phyloP scores from a whole-genome alignment of 2,329 filamentous ascomycete species.

The Zasmidium angulare region DNA sequence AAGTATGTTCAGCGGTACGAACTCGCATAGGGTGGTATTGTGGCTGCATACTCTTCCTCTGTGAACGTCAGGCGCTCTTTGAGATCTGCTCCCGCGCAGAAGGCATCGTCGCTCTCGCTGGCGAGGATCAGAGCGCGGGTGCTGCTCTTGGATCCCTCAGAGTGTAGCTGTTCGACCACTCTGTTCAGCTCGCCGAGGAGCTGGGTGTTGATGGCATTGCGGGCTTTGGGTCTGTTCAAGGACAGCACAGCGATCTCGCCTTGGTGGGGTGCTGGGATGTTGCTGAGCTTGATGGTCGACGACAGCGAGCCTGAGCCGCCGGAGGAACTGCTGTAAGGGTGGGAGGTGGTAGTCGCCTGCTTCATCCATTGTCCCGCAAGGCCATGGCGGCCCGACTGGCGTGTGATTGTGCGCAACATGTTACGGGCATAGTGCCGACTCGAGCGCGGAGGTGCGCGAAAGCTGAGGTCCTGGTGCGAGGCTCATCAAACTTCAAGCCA shows the following conservation, averaged over 20 bases:
- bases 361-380: conserved; percentile 13
- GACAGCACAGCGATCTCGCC: conserved; percentile 87
- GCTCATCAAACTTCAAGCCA: conserved; percentile 2
- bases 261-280: conserved; percentile 72
- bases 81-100: conserved; percentile 92
- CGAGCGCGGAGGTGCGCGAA: not conserved
- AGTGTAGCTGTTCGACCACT: conserved; percentile 70
- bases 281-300: conserved; percentile 63
- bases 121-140: conserved; percentile 82
- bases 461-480: not conserved
- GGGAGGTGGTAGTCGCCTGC: not conserved
- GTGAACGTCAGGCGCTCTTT: conserved; percentile 82
- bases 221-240: conserved; percentile 77
- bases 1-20: not conserved
- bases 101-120: conserved; percentile 80
- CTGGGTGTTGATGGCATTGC: conserved; percentile 85
- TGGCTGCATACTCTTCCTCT: conserved; percentile 66
- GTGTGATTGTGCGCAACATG: conserved; percentile 13
- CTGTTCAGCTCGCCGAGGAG: conserved; percentile 70
- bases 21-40: conserved; percentile 1
- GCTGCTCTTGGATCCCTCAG: conserved; percentile 53
- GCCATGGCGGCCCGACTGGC: conserved; percentile 8
- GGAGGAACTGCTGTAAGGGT: conserved; percentile 10
- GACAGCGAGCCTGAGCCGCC: conserved; percentile 22
- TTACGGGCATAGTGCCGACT: conserved; percentile 5